These are phyloP conservation scores for Xylaria venustula DNA, from an alignment of 495 filamentous ascomycete species.

Conservation along the genomic window DNA sequence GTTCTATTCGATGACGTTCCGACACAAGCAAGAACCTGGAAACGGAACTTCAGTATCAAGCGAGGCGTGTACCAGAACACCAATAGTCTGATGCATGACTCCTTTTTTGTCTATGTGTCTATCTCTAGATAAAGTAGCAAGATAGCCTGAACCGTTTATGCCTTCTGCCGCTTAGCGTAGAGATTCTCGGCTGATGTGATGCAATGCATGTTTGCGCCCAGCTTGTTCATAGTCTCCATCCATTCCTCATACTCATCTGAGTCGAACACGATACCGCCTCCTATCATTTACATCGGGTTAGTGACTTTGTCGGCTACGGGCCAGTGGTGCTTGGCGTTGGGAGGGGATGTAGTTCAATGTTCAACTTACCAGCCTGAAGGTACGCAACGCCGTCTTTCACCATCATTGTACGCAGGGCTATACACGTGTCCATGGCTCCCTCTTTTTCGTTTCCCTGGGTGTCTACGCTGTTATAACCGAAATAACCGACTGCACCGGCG, in stretches of 20 bases:
- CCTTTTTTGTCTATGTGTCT: not conserved
- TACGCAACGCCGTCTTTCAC: conserved; percentile 89
- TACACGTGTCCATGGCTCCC: conserved; percentile 97
- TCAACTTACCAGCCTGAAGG: conserved; percentile 70
- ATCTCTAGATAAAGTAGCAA: not conserved
- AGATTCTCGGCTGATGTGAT: conserved; percentile 80
- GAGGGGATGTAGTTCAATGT: not conserved
- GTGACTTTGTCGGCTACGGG: not conserved
- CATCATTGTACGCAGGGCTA: conserved; percentile 95
- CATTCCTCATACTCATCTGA: conserved; percentile 92
- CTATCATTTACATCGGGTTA: conserved; percentile 32
- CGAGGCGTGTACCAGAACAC: too few relatives aligned
- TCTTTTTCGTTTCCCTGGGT: conserved; percentile 46
- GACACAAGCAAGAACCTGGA: too few relatives aligned
- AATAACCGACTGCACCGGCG: conserved; percentile 95
- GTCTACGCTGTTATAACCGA: conserved; percentile 64
- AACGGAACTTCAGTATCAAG: too few relatives aligned
- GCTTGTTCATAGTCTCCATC: conserved; percentile 96
- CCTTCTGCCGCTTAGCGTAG: conserved; percentile 48
- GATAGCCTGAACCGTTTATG: not conserved
- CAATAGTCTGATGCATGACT: not conserved
- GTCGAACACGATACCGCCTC: conserved; percentile 97
- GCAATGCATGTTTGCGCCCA: conserved; percentile 82
- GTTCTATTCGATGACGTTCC: too few relatives aligned
- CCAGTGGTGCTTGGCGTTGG: not conserved